Evolutionary conservation across 2,329 filamentous ascomycete genomes (phyloP).

Genomic region (Ophiostoma pallidulum): DNA sequence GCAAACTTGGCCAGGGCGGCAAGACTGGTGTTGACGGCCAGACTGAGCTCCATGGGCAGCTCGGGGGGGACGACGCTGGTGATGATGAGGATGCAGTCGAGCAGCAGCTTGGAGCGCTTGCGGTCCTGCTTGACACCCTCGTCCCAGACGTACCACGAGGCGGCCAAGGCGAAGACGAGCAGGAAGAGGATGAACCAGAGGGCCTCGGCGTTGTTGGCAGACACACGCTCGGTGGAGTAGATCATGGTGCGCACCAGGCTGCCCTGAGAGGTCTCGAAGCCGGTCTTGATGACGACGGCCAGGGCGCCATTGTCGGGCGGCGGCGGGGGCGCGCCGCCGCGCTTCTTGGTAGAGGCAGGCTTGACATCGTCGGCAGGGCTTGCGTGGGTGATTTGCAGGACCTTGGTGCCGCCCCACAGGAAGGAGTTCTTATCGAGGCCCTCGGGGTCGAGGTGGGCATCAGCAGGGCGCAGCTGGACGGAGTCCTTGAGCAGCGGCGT

Average conservation of each 20-base stretch:
- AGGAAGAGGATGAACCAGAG: slow-evolving; percentile 97
- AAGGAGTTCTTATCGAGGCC: slow-evolving; percentile 95
- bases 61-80: slow-evolving; percentile 98
- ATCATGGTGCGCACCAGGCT: slow-evolving; percentile 99
- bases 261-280: slow-evolving; percentile 96
- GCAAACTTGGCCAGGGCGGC: slow-evolving; percentile 89
- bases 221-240: slow-evolving; percentile 96
- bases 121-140: slow-evolving; percentile 91
- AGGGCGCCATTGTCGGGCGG: slow-evolving; percentile 92
- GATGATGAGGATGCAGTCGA: slow-evolving; percentile 96
- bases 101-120: slow-evolving; percentile 91
- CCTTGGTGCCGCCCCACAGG: slow-evolving; percentile 94
- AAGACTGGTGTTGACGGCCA: slow-evolving; percentile 95
- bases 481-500: slow-evolving; percentile 96
- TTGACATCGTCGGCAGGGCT: slow-evolving; percentile 66
- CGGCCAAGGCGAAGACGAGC: slow-evolving; percentile 88
- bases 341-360: slow-evolving; percentile 56
- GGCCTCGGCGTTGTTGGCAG: slow-evolving; percentile 94
- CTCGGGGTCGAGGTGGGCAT: slow-evolving; percentile 74
- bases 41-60: slow-evolving; percentile 92
- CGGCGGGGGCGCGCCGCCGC: slow-evolving; percentile 67
- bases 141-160: slow-evolving; percentile 98
- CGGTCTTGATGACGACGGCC: slow-evolving; percentile 92
- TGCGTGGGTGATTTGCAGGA: slow-evolving; percentile 87
- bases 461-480: slow-evolving; percentile 74